Conservation (phyloP, 164 flowering plant species). For the Magnolia officinalis region DNA sequence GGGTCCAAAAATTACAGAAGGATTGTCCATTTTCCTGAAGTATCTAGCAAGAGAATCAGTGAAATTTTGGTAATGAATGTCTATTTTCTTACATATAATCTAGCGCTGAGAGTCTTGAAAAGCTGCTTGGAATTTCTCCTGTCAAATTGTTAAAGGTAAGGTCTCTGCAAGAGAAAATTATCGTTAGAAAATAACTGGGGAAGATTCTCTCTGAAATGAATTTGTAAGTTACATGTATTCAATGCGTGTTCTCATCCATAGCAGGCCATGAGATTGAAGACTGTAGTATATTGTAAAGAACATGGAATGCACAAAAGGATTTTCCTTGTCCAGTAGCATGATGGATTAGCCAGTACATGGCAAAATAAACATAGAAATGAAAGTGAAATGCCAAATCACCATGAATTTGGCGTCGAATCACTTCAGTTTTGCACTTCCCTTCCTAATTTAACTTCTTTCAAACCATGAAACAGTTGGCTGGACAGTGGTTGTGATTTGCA, state of each 20-base stretch:
- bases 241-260: background rate
- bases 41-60: background rate
- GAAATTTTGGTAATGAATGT: background rate
- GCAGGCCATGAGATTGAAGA: background rate
- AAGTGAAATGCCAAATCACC: too few relatives aligned
- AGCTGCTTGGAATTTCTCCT: slow-evolving; percentile 52
- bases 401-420: too few relatives aligned
- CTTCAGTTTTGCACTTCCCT: background rate
- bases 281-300: background rate
- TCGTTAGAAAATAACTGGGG: background rate
- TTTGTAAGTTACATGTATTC: background rate
- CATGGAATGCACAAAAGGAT: too few relatives aligned
- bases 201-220: background rate
- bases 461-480: background rate
- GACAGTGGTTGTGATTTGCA: too few relatives aligned
- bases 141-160: slow-evolving; percentile 66
- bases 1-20: too few relatives aligned
- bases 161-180: slow-evolving; percentile 44
- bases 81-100: slow-evolving; percentile 19
- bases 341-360: too few relatives aligned
- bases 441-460: too few relatives aligned
- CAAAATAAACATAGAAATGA: too few relatives aligned
- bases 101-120: slow-evolving; percentile 10
- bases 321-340: too few relatives aligned
- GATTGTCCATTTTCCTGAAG: background rate